Percentiles rank a stretch among this genome's conserved stretches.
Conservation (phyloP, 2,329 filamentous ascomycete species). For the Sarocladium strictum region DNA sequence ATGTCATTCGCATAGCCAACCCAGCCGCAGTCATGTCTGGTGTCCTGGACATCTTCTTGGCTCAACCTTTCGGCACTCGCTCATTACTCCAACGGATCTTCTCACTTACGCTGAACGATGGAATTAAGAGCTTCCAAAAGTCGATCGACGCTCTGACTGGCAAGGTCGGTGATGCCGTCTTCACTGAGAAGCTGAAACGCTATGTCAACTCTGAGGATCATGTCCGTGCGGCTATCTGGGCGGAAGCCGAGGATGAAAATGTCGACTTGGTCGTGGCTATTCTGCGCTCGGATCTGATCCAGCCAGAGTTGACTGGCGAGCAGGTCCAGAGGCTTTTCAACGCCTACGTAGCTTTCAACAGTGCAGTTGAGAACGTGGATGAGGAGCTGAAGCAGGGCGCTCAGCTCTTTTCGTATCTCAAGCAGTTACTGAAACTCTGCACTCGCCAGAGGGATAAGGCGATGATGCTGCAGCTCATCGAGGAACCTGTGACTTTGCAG, state of each 20-base stretch:
- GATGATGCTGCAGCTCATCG: constrained; percentile 94
- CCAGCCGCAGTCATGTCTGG: constrained; percentile 96
- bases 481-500: constrained; percentile 95
- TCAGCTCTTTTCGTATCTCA: constrained; percentile 87
- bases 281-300: constrained; percentile 69
- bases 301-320: constrained; percentile 62
- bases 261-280: constrained; percentile 84
- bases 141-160: constrained; percentile 71
- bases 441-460: constrained; percentile 89
- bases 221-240: constrained; percentile 66
- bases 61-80: constrained; percentile 85
- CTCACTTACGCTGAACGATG: constrained; percentile 82
- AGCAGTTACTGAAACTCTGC: constrained; percentile 88
- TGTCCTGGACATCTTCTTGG: constrained; percentile 88
- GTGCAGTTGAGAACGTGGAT: constrained; percentile 84
- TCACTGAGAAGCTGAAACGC: constrained; percentile 73
- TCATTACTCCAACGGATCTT: constrained; percentile 94
- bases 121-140: constrained; percentile 79
- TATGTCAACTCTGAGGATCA: constrained; percentile 73
- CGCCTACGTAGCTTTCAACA: constrained; percentile 93
- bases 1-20: constrained; percentile 93
- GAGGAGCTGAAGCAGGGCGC: constrained; percentile 84
- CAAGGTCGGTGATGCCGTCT: constrained; percentile 75
- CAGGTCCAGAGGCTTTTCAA: constrained; percentile 87
- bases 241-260: constrained; percentile 66